Evolutionary conservation across 164 flowering plant genomes (phyloP).

Genomic region (Vitis labrusca): DNA sequence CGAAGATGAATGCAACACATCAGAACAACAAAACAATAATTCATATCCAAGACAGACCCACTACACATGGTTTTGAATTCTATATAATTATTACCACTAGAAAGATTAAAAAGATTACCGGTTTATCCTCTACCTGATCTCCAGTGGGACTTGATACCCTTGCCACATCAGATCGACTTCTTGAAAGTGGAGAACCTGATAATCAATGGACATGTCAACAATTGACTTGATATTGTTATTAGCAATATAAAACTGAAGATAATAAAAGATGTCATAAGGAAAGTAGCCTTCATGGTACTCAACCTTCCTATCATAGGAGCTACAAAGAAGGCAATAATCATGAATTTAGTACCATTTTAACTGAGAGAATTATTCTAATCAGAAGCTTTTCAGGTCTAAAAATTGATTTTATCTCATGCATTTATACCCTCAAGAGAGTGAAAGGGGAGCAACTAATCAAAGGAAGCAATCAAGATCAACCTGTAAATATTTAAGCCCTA

Average conservation of each 20-base stretch:
- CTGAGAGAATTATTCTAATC: too few relatives aligned
- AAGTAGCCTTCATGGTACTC: too few relatives aligned
- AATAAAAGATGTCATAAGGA: neutral
- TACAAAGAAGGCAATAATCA: too few relatives aligned
- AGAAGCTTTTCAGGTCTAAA: too few relatives aligned
- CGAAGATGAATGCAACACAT: slow-evolving; percentile 10
- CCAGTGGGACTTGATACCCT: slow-evolving; percentile 37
- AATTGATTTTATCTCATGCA: too few relatives aligned
- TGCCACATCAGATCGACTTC: slow-evolving; percentile 54
- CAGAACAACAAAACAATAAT: slow-evolving; percentile 12
- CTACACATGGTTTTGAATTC: too few relatives aligned
- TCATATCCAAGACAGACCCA: neutral
- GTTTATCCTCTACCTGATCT: slow-evolving; percentile 55
- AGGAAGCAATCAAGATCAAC: too few relatives aligned
- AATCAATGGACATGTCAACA: slow-evolving; percentile 17
- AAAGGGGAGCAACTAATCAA: too few relatives aligned
- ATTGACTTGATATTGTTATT: neutral
- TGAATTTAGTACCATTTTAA: too few relatives aligned
- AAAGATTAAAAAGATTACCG: slow-evolving; percentile 33
- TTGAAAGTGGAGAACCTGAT: slow-evolving; percentile 49
- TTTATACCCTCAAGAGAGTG: too few relatives aligned
- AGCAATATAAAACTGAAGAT: neutral
- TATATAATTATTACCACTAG: neutral
- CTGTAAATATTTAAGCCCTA: too few relatives aligned
- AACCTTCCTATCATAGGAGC: too few relatives aligned